Base-by-base conservation (phyloP, 768 basidiomycete species). In the Ramaria sp. region DNA sequence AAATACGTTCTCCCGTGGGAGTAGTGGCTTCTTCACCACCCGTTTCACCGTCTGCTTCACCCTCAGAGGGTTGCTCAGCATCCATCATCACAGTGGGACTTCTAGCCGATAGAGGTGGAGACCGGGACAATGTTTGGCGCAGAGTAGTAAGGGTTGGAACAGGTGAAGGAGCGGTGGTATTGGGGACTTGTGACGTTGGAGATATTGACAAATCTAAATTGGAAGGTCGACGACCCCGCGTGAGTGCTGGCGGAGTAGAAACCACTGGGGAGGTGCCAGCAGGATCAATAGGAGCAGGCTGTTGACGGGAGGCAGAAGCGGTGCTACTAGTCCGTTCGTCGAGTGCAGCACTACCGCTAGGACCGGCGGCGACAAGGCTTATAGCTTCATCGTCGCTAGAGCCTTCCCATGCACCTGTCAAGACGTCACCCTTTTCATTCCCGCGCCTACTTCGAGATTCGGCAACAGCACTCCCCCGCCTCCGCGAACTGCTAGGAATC, bases 351-450 rank as follows among this genome's bases (percentile, higher is more conserved):
- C 87, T 85, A 7, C 90, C 89, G 59, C 86, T 88, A 13, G 87
- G 75, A 11, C 82, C 89, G 17, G 90, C 88, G 0, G 90, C 86
- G 33, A 91, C 79, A 42, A 88, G 71, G 63, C 89, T 82, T 54
- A 92, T 88, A 13, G 88, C 90, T 67, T 92, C 90, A 54, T 92
- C 90, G 60, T 92, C 90, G 62, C 88, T 91, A 5, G 79, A 81
- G 11, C 63, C 67, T n/a, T 37, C 57, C 51, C 51, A 58, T 19
- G 34, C 27, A 22, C 38, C 51, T 20, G 50, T 11, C 43, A 45
- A 51, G 19, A 24, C 57, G 43, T 58, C 52, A 9, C 42, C 19
- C 27, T 58, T 58, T 27, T 58, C 57, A 13, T 30, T 27, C 13
- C 20, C 19, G 7, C 31, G 51, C 37, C 41, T 52, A 53, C 37